Percentiles rank a stretch among this genome's conserved stretches.
Conservation (phyloP, 441 rosid genomes). For the Gossypium gossypioides region DNA sequence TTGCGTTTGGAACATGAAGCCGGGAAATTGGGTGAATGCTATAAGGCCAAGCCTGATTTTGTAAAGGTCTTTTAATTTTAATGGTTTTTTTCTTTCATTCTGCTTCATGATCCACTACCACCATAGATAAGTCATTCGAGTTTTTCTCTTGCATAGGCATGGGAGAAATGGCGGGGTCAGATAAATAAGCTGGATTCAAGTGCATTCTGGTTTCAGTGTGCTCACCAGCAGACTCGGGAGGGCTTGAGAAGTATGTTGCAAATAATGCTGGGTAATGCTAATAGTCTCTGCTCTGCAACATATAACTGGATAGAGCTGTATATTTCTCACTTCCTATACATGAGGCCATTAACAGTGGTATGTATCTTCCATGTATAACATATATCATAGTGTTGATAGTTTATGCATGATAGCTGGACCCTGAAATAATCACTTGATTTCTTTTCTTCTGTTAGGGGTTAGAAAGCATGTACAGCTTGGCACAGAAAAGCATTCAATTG, state of each 20-base stretch:
- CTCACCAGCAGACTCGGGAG: conserved; percentile 61
- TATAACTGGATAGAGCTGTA: conserved; percentile 74
- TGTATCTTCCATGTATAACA: conserved; percentile 3
- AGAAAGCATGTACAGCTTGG: conserved; percentile 76
- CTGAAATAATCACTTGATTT: conserved; percentile 6
- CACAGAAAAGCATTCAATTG: conserved; percentile 69
- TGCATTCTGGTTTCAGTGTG: conserved; percentile 80
- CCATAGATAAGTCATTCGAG: conserved; percentile 7
- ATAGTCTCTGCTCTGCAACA: conserved; percentile 45
- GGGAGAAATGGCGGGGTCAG: conserved; percentile 91
- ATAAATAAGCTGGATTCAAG: conserved; percentile 74
- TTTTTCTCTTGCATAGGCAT: conserved; percentile 42
- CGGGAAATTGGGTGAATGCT: conserved; percentile 75
- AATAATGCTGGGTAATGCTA: conserved; percentile 67
- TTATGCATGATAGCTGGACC: neutral
- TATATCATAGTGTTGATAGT: neutral
- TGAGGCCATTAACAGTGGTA: conserved; percentile 81
- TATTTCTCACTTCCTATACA: conserved; percentile 63
- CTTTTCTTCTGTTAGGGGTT: conserved; percentile 50
- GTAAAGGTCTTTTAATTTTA: conserved; percentile 47
- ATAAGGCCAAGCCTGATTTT: conserved; percentile 79
- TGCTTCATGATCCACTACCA: neutral
- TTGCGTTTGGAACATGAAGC: conserved; percentile 56
- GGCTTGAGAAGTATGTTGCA: conserved; percentile 83
- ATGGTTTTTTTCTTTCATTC: neutral